Base-by-base conservation (phyloP, 2,329 filamentous ascomycete genomes). In the Fusarium foetens region DNA sequence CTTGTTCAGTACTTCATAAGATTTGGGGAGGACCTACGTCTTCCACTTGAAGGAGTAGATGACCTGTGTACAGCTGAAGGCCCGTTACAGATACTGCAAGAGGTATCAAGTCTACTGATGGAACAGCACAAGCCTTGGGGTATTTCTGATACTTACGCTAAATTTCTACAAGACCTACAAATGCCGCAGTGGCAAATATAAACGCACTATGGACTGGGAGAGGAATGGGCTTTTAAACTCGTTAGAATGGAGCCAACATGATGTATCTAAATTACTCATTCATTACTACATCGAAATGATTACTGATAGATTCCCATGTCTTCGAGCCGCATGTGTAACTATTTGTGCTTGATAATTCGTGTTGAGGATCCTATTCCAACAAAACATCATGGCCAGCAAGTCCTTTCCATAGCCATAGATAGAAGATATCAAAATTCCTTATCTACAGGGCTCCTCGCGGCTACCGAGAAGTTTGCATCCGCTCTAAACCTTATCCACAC, bases 211-310 rank as follows among this genome's bases (percentile, higher is more conserved):
- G 4, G 13, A 17, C 14, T 19, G 17, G 17, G 12, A 14, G 13
- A 14, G 0, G 0, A 4, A 6, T 16, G 13, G 16, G 0, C 4
- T 0, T 4, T 42, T 17, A n/a, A 13, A 46, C 4, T 29, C 8
- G 3, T 0, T 4, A 16, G 13, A n/a, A 16, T 13, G 19, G 25
- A 29, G 9, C 9, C 19, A 29, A 13, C 13, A 5, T 29, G 9
- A 43, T 43, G 8, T 29, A 29, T 29, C 7, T 29, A 9, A 29
- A 10, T 9, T 9, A 29, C 8, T 29, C 27, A 29, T 8, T 29
- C 27, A 29, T 29, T 29, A 29, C 10, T 29, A 29, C 27, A 29
- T 9, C 7, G 7, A 29, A 29, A 29, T 9, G 8, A 16, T 16
- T 3, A 21, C 12, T 21, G 6, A 29, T 11, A 27, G 12, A 0